These are phyloP conservation scores for Kalmanozyma brasiliensis DNA, from an alignment of 1,284 basidiomycete genomes.

Conservation along the genomic window DNA sequence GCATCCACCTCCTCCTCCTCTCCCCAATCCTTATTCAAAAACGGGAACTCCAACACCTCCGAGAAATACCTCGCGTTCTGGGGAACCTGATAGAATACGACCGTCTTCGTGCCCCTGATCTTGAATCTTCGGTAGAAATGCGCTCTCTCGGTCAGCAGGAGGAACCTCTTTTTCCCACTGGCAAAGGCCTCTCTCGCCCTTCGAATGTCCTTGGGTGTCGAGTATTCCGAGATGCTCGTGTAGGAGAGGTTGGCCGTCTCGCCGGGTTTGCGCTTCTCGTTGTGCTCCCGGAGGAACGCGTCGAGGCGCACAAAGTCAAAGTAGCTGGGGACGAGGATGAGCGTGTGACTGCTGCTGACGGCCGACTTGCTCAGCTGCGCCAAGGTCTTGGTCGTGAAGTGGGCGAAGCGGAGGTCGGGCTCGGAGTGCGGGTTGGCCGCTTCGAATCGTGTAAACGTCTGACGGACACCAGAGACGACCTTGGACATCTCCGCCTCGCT, in stretches of 20 bases:
- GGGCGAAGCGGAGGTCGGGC: conserved; percentile 83
- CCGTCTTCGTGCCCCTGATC: conserved; percentile 81
- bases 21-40: conserved; percentile 71
- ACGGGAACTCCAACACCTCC: conserved; percentile 86
- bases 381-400: conserved; percentile 86
- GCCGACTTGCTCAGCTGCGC: conserved; percentile 87
- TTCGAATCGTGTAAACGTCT: conserved; percentile 82
- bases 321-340: conserved; percentile 91
- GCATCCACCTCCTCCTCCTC: conserved; percentile 72
- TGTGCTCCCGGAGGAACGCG: conserved; percentile 77
- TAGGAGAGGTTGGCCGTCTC: conserved; percentile 70
- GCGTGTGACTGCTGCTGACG: conserved; percentile 85
- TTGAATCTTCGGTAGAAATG: conserved; percentile 89
- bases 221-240: conserved; percentile 92
- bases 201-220: conserved; percentile 89
- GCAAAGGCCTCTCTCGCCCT: conserved; percentile 93
- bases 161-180: conserved; percentile 83
- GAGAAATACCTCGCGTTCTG: conserved; percentile 90
- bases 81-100: conserved; percentile 91
- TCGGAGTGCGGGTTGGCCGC: conserved; percentile 80
- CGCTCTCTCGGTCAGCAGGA: conserved; percentile 94
- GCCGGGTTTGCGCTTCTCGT: conserved; percentile 66
- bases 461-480: conserved; percentile 50
- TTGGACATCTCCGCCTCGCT: conserved; percentile 33
- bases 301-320: conserved; percentile 95